phyloP scores from a whole-genome alignment of 495 filamentous ascomycete species.

The Lophiostoma macrostomum region DNA sequence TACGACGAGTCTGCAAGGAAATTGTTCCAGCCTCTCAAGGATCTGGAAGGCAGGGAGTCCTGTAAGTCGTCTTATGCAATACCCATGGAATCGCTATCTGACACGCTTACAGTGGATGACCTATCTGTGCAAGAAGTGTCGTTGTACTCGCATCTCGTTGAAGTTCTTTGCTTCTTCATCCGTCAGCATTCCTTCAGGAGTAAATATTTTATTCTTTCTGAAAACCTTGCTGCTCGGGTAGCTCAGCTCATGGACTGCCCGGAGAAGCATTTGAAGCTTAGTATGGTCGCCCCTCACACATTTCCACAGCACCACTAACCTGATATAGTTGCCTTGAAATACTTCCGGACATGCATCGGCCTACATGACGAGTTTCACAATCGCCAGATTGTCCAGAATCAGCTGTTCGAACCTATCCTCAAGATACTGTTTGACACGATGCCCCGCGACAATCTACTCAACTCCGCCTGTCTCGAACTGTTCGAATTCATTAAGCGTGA shows the following conservation, averaged over 20 bases:
- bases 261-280: constrained; percentile 90
- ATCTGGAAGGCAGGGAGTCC: constrained; percentile 64
- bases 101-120: constrained; percentile 51
- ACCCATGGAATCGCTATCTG: constrained; percentile 22
- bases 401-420: constrained; percentile 82
- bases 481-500: constrained; percentile 88
- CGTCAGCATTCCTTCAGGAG: constrained; percentile 81
- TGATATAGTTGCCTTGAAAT: constrained; percentile 76
- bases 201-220: constrained; percentile 80
- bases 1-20: constrained; percentile 85
- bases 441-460: constrained; percentile 92
- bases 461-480: constrained; percentile 92
- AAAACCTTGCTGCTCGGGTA: constrained; percentile 75
- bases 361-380: constrained; percentile 92
- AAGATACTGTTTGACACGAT: constrained; percentile 86
- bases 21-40: constrained; percentile 82
- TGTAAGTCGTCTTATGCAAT: constrained; percentile 46
- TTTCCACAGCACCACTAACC: constrained; percentile 13
- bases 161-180: constrained; percentile 93
- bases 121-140: constrained; percentile 78
- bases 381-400: constrained; percentile 77
- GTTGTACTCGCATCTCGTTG: constrained; percentile 84
- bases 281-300: constrained; percentile 49
- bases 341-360: constrained; percentile 83
- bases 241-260: constrained; percentile 78